Percentiles rank a stretch among this genome's conserved stretches.
Evolutionary conservation across 2,329 filamentous ascomycete species (phyloP).

Genomic region (Colletotrichum navitas): DNA sequence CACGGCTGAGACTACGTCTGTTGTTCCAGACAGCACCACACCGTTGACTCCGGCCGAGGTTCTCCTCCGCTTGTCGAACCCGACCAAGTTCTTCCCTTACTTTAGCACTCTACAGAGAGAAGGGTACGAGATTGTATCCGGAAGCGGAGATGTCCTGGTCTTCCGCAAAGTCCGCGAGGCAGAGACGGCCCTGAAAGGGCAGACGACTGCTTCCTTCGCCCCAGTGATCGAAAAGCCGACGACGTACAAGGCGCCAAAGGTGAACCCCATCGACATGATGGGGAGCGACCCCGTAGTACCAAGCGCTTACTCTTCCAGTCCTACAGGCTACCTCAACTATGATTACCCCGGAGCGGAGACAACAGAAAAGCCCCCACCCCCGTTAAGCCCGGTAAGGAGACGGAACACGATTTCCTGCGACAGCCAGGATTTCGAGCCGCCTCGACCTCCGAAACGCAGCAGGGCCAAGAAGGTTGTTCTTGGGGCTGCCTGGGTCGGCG

Average conservation of each 20-base stretch:
- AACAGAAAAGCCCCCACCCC: constrained; percentile 49
- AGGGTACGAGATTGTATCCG: constrained; percentile 76
- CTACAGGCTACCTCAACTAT: constrained; percentile 75
- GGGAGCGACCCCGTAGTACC: constrained; percentile 55
- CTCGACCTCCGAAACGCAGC: constrained; percentile 59
- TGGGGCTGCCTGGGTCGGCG: constrained; percentile 67
- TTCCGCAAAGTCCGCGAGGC: constrained; percentile 70
- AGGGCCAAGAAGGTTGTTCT: constrained; percentile 63
- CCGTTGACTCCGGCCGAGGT: constrained; percentile 71
- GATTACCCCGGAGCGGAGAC: constrained; percentile 55
- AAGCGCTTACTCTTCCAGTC: constrained; percentile 70
- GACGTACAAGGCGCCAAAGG: constrained; percentile 42
- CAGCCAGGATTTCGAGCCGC: constrained; percentile 53
- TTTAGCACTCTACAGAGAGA: constrained; percentile 69
- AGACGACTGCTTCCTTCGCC: constrained; percentile 4
- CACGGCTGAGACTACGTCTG: constrained; percentile 71
- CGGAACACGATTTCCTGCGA: constrained; percentile 53
- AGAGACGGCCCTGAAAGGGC: constrained; percentile 40
- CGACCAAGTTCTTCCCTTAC: constrained; percentile 74
- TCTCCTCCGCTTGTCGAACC: constrained; percentile 70
- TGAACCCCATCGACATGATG: constrained; percentile 73
- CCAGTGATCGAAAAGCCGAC: constrained; percentile 37
- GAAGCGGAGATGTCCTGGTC: constrained; percentile 72
- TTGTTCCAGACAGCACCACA: constrained; percentile 60
- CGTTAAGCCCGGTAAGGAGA: constrained; percentile 57